Evolutionary conservation across 495 filamentous ascomycete species (phyloP), one percentile per base, ranked within the genome.

Genomic region (Pyrenula aspistea): DNA sequence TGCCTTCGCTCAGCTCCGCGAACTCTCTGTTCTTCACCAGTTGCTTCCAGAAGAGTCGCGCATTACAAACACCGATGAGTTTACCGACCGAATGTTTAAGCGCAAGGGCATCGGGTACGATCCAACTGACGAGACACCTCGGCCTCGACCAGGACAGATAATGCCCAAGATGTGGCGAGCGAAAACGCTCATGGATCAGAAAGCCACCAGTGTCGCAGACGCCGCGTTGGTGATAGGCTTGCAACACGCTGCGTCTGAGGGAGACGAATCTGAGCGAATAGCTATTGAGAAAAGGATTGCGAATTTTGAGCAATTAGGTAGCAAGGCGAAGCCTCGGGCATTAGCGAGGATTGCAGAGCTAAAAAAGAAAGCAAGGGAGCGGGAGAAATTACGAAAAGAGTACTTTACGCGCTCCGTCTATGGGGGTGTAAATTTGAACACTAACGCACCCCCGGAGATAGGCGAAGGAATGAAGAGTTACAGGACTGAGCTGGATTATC

Each of bases 131-230:
- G 31, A 42, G 15, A 42, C 8, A 8, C 4, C 4, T 4, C n/a
- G 22, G 22, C 50, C 50, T 10, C 22, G 22, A 10, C 8, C 50
- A 52, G 77, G 74, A 22, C 67, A 71, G 62, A 59, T 75, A 42
- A 70, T 77, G 68, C 62, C 68, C 59, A 74, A 73, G 62, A 81
- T 77, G 62, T 71, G 83, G 61, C 76, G 87, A 25, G 86, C 81
- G 11, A 66, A 73, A 22, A 75, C 69, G 52, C 67, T 96, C 24
- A 90, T 89, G 84, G 76, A 96, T 74, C 89, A 95, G 75, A 89
- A 85, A 68, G 87, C 87, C n/a, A 95, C 91, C 65, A 78, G 76
- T 11, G 75, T 95, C 20, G 93, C 93, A 24, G 93, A 98, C 68
- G 71, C 97, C 22, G 88, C 93, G 1, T 83, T 82, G 22, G 86